Base-by-base conservation (phyloP, 129 eudicot species). In the Lonicera japonica region DNA sequence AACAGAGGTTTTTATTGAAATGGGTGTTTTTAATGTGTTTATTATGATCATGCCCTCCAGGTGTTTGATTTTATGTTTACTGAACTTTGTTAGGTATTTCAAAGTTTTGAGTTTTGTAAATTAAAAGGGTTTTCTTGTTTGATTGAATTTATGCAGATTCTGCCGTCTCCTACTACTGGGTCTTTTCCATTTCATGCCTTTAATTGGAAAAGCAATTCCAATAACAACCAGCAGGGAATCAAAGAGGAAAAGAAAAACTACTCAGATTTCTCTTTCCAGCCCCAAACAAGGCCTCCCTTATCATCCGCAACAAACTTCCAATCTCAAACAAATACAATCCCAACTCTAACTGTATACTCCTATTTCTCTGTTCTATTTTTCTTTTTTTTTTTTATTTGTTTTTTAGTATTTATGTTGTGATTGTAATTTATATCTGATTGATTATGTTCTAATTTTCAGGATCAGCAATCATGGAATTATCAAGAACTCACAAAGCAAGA, bases 81-180 rank as follows among this genome's bases (percentile, higher is more conserved):
- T 29, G 36, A 29, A 6, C 36, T 29, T 29, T 29, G 4, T 29
- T n/a, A n/a, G n/a, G n/a, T n/a, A n/a, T n/a, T n/a, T n/a, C n/a
- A n/a, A n/a, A n/a, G n/a, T n/a, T n/a, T n/a, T n/a, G n/a, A n/a
- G n/a, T n/a, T n/a, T n/a, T n/a, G n/a, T n/a, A n/a, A n/a, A 29
- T 29, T 29, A 29, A 29, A 29, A 29, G 36, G 36, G 36, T 29
- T 29, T 29, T 29, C 36, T 29, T 6, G 36, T 29, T 29, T 29
- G 36, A 29, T 29, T 29, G 36, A 1, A 29, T 29, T 29, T 29
- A 29, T 80, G 86, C 77, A 90, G 97, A 50, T 77, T 63, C 71
- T 90, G 74, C 72, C 90, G 47, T 90, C 97, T 56, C 97, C 97
- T 17, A 90, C 97, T 18, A 90, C 97, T 41, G 97, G 97, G 53